Percentiles rank a stretch among this genome's conserved stretches.
Conservation (phyloP, 1,139 yeast genomes). For the Yamadazyma dendronema region DNA sequence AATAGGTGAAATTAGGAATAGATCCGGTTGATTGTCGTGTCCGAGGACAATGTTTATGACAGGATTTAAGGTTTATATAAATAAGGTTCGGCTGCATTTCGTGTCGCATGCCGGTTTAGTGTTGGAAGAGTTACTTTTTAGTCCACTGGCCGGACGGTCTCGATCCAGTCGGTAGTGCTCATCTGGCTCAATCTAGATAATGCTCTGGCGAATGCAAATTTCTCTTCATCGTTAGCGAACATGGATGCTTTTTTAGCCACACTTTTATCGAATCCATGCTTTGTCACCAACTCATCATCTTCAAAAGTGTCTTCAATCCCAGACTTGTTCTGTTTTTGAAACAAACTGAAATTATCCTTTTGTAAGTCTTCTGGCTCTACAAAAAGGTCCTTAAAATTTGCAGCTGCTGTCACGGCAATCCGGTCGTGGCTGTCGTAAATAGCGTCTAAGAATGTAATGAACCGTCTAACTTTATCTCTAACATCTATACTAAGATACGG, state of each 20-base stretch:
- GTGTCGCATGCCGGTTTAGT: too few relatives aligned
- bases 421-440: constrained; percentile 88
- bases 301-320: constrained; percentile 46
- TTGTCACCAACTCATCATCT: constrained; percentile 60
- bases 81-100: too few relatives aligned
- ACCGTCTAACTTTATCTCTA: constrained; percentile 82
- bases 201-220: constrained; percentile 95
- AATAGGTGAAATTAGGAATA: too few relatives aligned
- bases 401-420: constrained; percentile 85
- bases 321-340: constrained; percentile 29
- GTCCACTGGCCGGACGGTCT: constrained; percentile 21
- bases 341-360: constrained; percentile 53
- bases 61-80: too few relatives aligned
- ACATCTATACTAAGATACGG: constrained; percentile 78
- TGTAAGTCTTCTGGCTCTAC: constrained; percentile 75
- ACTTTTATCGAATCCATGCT: constrained; percentile 73
- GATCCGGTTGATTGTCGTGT: too few relatives aligned
- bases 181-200: constrained; percentile 86
- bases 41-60: too few relatives aligned
- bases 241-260: constrained; percentile 75
- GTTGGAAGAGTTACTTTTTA: too few relatives aligned
- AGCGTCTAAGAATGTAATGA: constrained; percentile 92
- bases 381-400: constrained; percentile 79
- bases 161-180: constrained; percentile 94
- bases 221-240: constrained; percentile 88